These are phyloP conservation scores for Mucor saturninus DNA, from an alignment of 371 early-diverging fungal genomes.

Conservation along the genomic window DNA sequence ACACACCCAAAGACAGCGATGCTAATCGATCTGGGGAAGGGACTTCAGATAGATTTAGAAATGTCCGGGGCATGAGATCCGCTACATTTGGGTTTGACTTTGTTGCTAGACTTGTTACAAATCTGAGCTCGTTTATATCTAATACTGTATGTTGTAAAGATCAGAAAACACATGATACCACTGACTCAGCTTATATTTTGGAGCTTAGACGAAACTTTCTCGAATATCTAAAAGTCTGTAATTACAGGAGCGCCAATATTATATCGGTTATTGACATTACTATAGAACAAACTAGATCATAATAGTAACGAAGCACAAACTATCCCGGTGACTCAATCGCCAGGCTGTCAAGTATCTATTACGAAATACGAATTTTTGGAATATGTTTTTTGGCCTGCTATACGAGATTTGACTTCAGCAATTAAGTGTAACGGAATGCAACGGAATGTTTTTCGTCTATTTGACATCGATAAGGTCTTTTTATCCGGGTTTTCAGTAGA, in stretches of 20 bases:
- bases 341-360: neutral
- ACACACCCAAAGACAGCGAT: too few relatives aligned
- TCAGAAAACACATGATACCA: neutral
- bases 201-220: conserved; percentile 2
- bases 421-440: conserved; percentile 5
- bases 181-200: neutral
- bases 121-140: neutral
- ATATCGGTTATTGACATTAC: neutral
- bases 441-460: neutral
- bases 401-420: neutral
- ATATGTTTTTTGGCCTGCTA: conserved; percentile 7
- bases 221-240: neutral
- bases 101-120: conserved; percentile 2
- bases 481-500: neutral
- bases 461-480: conserved; percentile 7
- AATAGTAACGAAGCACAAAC: neutral
- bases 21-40: too few relatives aligned
- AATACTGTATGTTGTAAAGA: neutral
- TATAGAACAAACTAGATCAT: conserved; percentile 1
- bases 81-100: neutral
- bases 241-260: neutral
- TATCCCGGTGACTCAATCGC: neutral
- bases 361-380: conserved; percentile 14
- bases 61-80: conserved; percentile 5
- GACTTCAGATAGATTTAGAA: neutral